These are phyloP conservation scores for Tremella mesenterica DNA, from an alignment of 768 basidiomycete species.

Conservation along the genomic window DNA sequence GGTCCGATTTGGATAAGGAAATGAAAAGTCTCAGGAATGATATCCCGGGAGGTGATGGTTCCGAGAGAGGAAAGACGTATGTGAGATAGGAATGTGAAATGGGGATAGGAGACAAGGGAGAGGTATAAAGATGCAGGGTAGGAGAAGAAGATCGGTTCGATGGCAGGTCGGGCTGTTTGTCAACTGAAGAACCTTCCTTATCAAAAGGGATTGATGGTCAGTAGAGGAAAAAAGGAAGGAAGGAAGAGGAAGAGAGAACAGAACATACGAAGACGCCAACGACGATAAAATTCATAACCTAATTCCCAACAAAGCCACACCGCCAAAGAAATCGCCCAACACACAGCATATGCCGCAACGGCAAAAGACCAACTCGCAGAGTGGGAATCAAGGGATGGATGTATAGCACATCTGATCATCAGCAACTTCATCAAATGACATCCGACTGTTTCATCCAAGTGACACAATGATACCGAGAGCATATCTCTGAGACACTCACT, in stretches of 20 bases:
- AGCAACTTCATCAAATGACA: constrained; percentile 3
- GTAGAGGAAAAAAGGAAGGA: no score
- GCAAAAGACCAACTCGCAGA: constrained; percentile 75
- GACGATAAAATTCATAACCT: constrained; percentile 26
- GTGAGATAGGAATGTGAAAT: constrained; percentile 76
- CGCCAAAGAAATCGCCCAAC: constrained; percentile 65
- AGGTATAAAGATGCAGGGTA: constrained; percentile 66
- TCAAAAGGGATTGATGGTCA: background rate
- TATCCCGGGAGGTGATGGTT: constrained; percentile 49
- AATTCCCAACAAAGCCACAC: constrained; percentile 61
- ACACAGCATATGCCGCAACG: constrained; percentile 71
- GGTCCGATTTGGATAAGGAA: constrained; percentile 77
- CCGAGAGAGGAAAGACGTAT: constrained; percentile 57
- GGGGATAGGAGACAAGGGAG: constrained; percentile 67
- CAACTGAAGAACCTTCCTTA: background rate
- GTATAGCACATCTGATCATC: constrained; percentile 57
- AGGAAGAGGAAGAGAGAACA: constrained; percentile 14
- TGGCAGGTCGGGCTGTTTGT: constrained; percentile 63
- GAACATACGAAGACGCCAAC: constrained; percentile 45
- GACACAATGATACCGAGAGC: background rate
- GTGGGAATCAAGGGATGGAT: constrained; percentile 62
- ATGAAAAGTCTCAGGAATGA: constrained; percentile 74
- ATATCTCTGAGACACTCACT: constrained; percentile 51
- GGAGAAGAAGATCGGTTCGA: constrained; percentile 75
- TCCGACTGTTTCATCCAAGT: no score